Percentiles rank a stretch among this genome's conserved stretches.
Conservation (phyloP, 2,329 filamentous ascomycete species). For the Talaromyces atroroseus region DNA sequence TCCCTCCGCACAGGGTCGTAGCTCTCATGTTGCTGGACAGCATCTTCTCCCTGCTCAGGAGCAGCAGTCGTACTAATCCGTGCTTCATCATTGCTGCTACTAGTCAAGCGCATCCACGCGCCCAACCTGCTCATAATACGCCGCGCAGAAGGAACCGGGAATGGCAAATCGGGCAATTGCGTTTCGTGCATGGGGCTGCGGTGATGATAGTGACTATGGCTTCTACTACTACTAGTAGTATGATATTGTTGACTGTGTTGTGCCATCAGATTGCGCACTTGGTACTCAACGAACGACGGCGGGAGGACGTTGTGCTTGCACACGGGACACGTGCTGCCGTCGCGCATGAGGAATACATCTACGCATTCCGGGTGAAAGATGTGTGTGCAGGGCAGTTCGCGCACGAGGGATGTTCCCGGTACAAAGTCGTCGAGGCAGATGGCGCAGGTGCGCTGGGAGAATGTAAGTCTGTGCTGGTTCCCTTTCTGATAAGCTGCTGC, state of each 20-base stretch:
- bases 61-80: no score
- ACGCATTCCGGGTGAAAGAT: slow-evolving; percentile 93
- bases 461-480: slow-evolving; percentile 26
- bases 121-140: neutral
- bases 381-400: slow-evolving; percentile 82
- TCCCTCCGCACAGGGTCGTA: slow-evolving; percentile 7
- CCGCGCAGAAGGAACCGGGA: neutral
- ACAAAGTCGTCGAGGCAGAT: slow-evolving; percentile 84
- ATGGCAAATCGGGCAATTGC: neutral
- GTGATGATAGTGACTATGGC: neutral
- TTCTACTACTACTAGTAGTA: no score
- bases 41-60: neutral
- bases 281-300: slow-evolving; percentile 55
- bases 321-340: slow-evolving; percentile 81
- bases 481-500: slow-evolving; percentile 8
- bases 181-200: neutral
- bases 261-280: slow-evolving; percentile 81
- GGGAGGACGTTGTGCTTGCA: slow-evolving; percentile 84
- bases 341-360: slow-evolving; percentile 70
- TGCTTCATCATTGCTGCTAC: neutral
- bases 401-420: slow-evolving; percentile 63
- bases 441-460: slow-evolving; percentile 76
- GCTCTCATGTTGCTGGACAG: neutral
- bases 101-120: neutral
- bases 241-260: slow-evolving; percentile 51